Percentiles rank a stretch among this genome's conserved stretches.
Evolutionary conservation across 2,329 filamentous ascomycete genomes (phyloP).

Genomic region (Aspergillaceae sp.): DNA sequence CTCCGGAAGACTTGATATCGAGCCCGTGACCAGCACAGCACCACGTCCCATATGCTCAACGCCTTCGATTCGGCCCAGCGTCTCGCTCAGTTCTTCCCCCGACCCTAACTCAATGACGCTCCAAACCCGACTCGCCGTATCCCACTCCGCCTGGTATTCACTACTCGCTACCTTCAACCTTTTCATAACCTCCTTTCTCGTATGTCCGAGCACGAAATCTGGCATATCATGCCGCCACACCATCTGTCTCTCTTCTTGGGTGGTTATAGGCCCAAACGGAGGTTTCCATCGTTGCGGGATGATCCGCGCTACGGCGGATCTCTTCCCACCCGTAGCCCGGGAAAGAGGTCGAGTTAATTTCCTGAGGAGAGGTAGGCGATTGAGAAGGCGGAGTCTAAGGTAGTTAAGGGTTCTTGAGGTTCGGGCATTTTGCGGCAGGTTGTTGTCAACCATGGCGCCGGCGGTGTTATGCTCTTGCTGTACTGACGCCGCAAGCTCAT

Average conservation of each 20-base stretch:
- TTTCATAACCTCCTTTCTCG: slow-evolving; percentile 29
- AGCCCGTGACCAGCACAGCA: slow-evolving; percentile 20
- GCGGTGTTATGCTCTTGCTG: not conserved
- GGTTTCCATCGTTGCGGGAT: slow-evolving; percentile 31
- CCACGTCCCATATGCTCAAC: slow-evolving; percentile 24
- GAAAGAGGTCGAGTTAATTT: slow-evolving; percentile 10
- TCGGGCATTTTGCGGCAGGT: too few species aligned
- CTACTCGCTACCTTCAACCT: slow-evolving; percentile 28
- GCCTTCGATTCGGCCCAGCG: slow-evolving; percentile 12
- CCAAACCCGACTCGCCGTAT: slow-evolving; percentile 17
- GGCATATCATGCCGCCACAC: slow-evolving; percentile 44
- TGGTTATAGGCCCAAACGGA: slow-evolving; percentile 20
- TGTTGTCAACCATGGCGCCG: not conserved
- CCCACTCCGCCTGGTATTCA: slow-evolving; percentile 10
- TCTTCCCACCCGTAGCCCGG: slow-evolving; percentile 5
- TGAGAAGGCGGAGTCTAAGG: slow-evolving; percentile 20
- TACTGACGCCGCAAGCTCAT: slow-evolving; percentile 15
- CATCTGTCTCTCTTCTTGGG: slow-evolving; percentile 20
- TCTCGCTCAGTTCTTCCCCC: slow-evolving; percentile 13
- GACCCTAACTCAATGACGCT: slow-evolving; percentile 16
- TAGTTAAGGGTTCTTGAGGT: not conserved
- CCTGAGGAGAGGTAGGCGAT: slow-evolving; percentile 19
- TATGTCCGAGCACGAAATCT: slow-evolving; percentile 29
- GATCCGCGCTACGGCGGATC: slow-evolving; percentile 11
- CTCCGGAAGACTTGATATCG: slow-evolving; percentile 13